Percentiles rank a stretch among this genome's conserved stretches.
Conservation (phyloP, 2,329 filamentous ascomycete species). For the Ascochyta koolunga region DNA sequence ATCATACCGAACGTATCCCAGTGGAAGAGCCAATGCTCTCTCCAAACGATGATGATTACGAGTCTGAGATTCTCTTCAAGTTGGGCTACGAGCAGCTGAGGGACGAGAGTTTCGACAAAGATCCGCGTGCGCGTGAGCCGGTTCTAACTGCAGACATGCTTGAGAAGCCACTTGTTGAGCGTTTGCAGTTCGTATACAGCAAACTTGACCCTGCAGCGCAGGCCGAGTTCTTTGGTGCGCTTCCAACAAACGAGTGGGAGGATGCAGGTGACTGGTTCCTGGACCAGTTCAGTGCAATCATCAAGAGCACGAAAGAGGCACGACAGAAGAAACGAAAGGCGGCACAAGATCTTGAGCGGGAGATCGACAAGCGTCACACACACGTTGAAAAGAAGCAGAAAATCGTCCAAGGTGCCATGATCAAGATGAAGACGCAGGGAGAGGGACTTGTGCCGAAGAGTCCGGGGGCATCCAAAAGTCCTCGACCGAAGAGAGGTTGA, state of each 20-base stretch:
- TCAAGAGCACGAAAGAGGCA: conserved; percentile 59
- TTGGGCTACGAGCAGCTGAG: conserved; percentile 58
- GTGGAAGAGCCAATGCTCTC: conserved; percentile 11
- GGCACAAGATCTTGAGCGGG: conserved; percentile 60
- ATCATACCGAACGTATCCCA: conserved; percentile 10
- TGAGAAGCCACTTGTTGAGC: conserved; percentile 37
- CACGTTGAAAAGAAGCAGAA: conserved; percentile 56
- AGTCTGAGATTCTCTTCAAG: conserved; percentile 50
- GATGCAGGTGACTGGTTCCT: conserved; percentile 67
- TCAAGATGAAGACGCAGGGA: conserved; percentile 62
- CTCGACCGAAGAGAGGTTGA: conserved; percentile 19
- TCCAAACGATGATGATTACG: conserved; percentile 52
- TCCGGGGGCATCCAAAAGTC: conserved; percentile 37
- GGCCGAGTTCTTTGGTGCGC: conserved; percentile 56
- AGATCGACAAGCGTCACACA: conserved; percentile 61
- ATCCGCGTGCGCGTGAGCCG: conserved; percentile 27
- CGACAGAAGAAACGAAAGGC: conserved; percentile 61
- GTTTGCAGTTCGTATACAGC: conserved; percentile 33
- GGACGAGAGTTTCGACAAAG: conserved; percentile 56
- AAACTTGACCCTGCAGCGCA: conserved; percentile 47
- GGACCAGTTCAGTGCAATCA: conserved; percentile 58
- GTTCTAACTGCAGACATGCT: conserved; percentile 33
- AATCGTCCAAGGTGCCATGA: conserved; percentile 57
- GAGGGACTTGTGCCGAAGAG: conserved; percentile 56
- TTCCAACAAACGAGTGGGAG: conserved; percentile 65